These are phyloP conservation scores for Dissophora ornata DNA, from an alignment of 192 early-diverging fungal genomes.

Conservation along the genomic window DNA sequence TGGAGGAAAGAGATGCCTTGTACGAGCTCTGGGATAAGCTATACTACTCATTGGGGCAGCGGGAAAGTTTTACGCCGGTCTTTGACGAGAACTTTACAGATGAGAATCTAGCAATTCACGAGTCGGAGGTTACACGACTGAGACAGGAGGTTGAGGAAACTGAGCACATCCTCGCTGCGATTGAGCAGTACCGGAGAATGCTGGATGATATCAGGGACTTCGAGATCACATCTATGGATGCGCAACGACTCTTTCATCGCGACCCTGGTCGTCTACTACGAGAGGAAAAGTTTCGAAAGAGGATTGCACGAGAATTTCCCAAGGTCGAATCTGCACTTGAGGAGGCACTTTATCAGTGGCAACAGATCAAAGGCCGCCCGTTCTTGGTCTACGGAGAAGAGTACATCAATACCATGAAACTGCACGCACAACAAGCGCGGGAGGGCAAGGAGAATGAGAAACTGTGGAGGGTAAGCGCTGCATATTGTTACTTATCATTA, in stretches of 20 bases:
- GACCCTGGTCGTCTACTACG: constrained; percentile 63
- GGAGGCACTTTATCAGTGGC: constrained; percentile 52
- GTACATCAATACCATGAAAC: constrained; percentile 48
- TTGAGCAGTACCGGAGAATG: constrained; percentile 52
- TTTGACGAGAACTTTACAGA: constrained; percentile 44
- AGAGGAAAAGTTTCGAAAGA: constrained; percentile 63
- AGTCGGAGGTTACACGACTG: constrained; percentile 53
- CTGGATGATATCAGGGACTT: constrained; percentile 56
- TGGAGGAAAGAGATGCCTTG: constrained; percentile 47
- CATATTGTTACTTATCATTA: neutral
- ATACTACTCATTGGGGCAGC: constrained; percentile 44
- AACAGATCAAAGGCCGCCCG: constrained; percentile 44
- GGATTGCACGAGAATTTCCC: constrained; percentile 58
- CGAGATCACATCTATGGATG: constrained; percentile 51
- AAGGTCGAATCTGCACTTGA: constrained; percentile 49
- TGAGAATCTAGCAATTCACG: constrained; percentile 50
- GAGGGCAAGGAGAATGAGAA: constrained; percentile 47
- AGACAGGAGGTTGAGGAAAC: constrained; percentile 47
- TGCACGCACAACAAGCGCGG: constrained; percentile 28
- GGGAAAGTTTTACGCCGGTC: constrained; percentile 30
- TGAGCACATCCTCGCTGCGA: constrained; percentile 54
- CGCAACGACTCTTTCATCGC: constrained; percentile 55
- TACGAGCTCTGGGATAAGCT: constrained; percentile 56
- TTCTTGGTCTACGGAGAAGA: constrained; percentile 60
- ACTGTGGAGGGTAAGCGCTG: constrained; percentile 24